Conservation (phyloP, 1,284 basidiomycete species). For the Xerocomus cyaneibrunnescens region DNA sequence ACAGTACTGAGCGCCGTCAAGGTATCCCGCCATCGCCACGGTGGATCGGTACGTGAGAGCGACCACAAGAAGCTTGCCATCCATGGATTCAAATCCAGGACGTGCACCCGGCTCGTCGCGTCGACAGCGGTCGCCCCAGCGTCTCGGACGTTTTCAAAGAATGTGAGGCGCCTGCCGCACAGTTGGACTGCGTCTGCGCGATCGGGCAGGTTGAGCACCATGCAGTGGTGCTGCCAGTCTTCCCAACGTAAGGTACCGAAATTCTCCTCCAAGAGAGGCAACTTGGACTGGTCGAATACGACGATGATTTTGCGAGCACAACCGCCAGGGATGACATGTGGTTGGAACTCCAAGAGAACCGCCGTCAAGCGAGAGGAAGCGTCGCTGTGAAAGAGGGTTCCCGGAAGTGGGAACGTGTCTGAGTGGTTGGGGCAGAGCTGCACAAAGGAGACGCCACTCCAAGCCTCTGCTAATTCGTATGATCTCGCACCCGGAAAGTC, state of each 20-base stretch:
- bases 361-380: constrained; percentile 28
- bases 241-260: constrained; percentile 32
- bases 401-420: constrained; percentile 18
- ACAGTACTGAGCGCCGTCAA: constrained; percentile 32
- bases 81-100: constrained; percentile 34
- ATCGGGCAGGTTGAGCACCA: constrained; percentile 37
- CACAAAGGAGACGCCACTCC: constrained; percentile 31
- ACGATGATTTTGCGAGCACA: constrained; percentile 35
- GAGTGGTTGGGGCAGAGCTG: constrained; percentile 34
- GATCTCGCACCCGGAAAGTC: constrained; percentile 19
- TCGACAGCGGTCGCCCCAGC: constrained; percentile 8
- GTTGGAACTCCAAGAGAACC: constrained; percentile 31
- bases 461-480: constrained; percentile 34
- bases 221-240: constrained; percentile 35
- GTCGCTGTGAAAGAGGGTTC: constrained; percentile 32
- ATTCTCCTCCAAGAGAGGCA: constrained; percentile 15
- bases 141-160: constrained; percentile 31
- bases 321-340: constrained; percentile 27
- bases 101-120: constrained; percentile 29
- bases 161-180: constrained; percentile 34
- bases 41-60: constrained; percentile 27
- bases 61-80: constrained; percentile 29
- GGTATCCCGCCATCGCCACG: constrained; percentile 34
- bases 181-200: constrained; percentile 31
- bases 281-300: constrained; percentile 32